These are phyloP conservation scores for Ophiosphaerella herpotricha DNA, from an alignment of 2,329 filamentous ascomycete genomes.

Conservation along the genomic window DNA sequence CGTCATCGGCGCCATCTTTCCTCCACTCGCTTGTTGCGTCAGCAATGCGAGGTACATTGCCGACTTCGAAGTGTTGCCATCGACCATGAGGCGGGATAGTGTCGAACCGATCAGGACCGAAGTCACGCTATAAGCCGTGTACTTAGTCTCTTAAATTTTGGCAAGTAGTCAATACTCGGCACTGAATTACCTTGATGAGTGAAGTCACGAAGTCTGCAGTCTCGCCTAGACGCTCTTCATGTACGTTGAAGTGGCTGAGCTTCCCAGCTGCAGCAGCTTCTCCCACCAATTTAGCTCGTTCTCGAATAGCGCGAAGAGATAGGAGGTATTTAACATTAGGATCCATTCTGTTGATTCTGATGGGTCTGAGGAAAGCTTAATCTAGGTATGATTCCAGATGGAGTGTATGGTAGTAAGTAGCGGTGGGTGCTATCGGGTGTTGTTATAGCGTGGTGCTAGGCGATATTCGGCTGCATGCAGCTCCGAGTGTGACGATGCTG, in stretches of 20 bases:
- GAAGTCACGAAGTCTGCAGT: slow-evolving; percentile 82
- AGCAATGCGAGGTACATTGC: slow-evolving; percentile 71
- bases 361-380: no score
- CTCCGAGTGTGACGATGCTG: no score
- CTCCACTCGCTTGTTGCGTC: slow-evolving; percentile 70
- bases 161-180: not conserved
- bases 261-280: slow-evolving; percentile 43
- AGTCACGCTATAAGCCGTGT: slow-evolving; percentile 61
- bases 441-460: no score
- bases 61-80: slow-evolving; percentile 81
- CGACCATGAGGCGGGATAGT: slow-evolving; percentile 72
- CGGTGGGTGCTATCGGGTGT: no score
- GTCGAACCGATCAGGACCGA: slow-evolving; percentile 60
- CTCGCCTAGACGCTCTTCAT: slow-evolving; percentile 76
- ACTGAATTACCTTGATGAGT: slow-evolving; percentile 76
- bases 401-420: no score
- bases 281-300: slow-evolving; percentile 33
- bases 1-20: slow-evolving; percentile 59
- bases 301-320: slow-evolving; percentile 30
- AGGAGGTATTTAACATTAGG: slow-evolving; percentile 31
- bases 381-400: no score
- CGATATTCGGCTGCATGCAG: no score
- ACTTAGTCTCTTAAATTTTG: not conserved
- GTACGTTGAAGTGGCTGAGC: slow-evolving; percentile 82
- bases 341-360: slow-evolving; percentile 17